Base-by-base conservation (phyloP, 208 protist species). In the Zelonia costaricensis region DNA sequence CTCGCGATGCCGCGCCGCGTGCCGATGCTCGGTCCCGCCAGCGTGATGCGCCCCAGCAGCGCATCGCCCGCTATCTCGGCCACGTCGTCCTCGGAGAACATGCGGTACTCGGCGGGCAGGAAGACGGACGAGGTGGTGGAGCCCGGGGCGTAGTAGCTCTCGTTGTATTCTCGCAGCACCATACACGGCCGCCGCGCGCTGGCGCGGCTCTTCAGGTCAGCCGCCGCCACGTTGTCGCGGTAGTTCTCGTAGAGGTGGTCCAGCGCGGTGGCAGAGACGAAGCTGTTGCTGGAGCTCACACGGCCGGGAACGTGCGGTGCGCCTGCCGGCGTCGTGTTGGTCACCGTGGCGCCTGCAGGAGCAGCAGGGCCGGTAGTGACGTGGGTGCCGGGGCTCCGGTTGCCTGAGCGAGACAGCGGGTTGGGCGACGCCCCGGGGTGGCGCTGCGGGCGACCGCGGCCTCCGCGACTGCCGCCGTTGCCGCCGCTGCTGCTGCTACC, bases 161-260 rank as follows among this genome's bases (percentile, higher is more conserved):
- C 47, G 49, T 42, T 66, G 49, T 43, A 66, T 31, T 66, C 60
- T 13, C 60, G 60, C 39, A 66, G 7, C 38, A 66, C 60, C 60
- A 68, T 60, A 23, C 49, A 60, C 3, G 52, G 43, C 22, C n/a
- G 35, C 8, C 52, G 45, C 25, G 18, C 3, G 4, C 20, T 9
- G 18, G 8, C 9, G 9, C 9, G 4, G 9, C 9, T 8, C 60
- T 57, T 51, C 28, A n/a, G 27, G 36, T 55, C 60, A 20, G 25
- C 27, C 5, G 60, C 60, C 1, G 36, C 25, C 22, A 69, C 25
- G 44, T 61, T 61, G 16, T 55, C 54, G 27, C 46, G 18, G 38
- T 53, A 69, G 10, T 47, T 39, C 28, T 55, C 53, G 39, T 60
- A 56, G n/a, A 69, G 47, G 54, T 69, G 52, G 28, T 61, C 63